Percentiles rank a stretch among this genome's conserved stretches.
phyloP scores from a whole-genome alignment of 2,329 filamentous ascomycete species.

The Talaromyces sp. region DNA sequence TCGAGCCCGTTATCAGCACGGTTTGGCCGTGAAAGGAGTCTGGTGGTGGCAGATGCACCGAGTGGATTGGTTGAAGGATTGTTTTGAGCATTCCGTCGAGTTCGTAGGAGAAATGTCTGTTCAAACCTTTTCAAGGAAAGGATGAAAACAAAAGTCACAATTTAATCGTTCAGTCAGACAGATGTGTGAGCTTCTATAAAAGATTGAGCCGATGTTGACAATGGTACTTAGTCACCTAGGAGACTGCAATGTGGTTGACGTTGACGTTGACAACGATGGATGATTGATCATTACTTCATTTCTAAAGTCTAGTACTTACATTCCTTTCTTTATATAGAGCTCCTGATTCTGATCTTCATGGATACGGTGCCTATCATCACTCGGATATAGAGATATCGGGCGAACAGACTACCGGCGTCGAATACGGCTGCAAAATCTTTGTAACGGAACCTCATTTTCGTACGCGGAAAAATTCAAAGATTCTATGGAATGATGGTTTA shows the following conservation, averaged over 20 bases:
- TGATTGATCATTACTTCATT: neutral
- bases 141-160: neutral
- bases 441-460: neutral
- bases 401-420: neutral
- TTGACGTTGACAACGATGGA: neutral
- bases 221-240: neutral
- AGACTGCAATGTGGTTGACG: too few species aligned
- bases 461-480: neutral
- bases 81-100: slow-evolving; percentile 9
- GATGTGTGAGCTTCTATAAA: neutral
- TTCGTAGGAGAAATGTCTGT: neutral
- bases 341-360: too few species aligned
- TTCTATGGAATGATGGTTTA: neutral
- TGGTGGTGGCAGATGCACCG: slow-evolving; percentile 4
- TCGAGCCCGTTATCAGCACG: slow-evolving; percentile 20
- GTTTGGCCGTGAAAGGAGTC: slow-evolving; percentile 16
- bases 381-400: neutral
- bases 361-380: neutral
- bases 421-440: neutral
- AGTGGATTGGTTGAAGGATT: slow-evolving; percentile 13
- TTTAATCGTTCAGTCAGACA: neutral
- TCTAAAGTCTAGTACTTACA: neutral
- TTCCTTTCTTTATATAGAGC: neutral
- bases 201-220: neutral
- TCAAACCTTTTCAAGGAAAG: neutral